phyloP scores from a whole-genome alignment of 495 filamentous ascomycete genomes.

The Xylaria scruposa region DNA sequence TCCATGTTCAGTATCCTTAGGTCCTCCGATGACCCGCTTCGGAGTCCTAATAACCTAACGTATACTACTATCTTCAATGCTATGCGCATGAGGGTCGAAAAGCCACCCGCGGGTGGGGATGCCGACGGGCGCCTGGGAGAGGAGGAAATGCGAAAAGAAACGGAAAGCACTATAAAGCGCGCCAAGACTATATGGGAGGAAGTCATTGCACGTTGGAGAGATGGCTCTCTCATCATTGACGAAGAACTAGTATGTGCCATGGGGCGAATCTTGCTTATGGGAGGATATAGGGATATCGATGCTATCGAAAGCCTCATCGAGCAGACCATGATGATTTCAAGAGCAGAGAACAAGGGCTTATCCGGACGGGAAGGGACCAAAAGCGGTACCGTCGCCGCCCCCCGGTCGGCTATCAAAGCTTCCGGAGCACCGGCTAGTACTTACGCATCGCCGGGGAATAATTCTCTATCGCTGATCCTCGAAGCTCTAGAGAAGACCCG shows the following conservation, averaged over 20 bases:
- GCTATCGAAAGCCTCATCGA: constrained; percentile 74
- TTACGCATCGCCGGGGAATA: constrained; percentile 64
- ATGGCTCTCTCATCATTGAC: constrained; percentile 71
- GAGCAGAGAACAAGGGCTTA: constrained; percentile 31
- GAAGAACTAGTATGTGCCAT: constrained; percentile 76
- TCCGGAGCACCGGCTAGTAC: constrained; percentile 24
- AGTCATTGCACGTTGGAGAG: constrained; percentile 72
- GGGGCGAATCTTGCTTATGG: constrained; percentile 71
- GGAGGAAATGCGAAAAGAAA: constrained; percentile 45
- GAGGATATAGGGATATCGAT: constrained; percentile 62
- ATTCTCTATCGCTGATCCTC: constrained; percentile 73
- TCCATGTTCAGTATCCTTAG: constrained; percentile 74
- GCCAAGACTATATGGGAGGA: constrained; percentile 83
- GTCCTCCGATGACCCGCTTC: constrained; percentile 65
- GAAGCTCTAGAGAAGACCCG: constrained; percentile 63
- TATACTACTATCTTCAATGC: constrained; percentile 84
- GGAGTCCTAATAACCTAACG: constrained; percentile 70
- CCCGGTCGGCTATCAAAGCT: not conserved
- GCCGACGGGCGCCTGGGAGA: constrained; percentile 25
- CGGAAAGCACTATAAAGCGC: constrained; percentile 49
- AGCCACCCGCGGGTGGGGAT: constrained; percentile 29
- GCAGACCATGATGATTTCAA: constrained; percentile 76
- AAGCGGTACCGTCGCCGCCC: not conserved
- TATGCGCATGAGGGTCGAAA: constrained; percentile 48
- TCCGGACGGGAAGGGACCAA: not conserved